Base-by-base conservation (phyloP, 768 basidiomycete genomes). In the Chalciporus piperatus region DNA sequence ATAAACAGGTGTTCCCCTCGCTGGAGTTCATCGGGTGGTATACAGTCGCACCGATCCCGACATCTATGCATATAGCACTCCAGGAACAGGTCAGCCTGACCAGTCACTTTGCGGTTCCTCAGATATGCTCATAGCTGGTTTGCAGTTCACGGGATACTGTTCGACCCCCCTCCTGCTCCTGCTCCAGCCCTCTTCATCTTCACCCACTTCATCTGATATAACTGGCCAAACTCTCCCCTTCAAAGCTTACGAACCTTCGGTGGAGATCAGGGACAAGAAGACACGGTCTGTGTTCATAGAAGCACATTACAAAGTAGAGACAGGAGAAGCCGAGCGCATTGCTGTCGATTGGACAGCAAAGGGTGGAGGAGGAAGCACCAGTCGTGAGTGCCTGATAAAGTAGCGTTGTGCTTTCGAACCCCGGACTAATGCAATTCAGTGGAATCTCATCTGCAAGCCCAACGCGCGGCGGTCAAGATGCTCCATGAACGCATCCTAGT, bases 11-110 rank as follows among this genome's bases (percentile, higher is more conserved):
- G 19, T 98, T 99, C 69, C 97, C 97, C 11, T 93, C 94, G 1
- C 78, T 98, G 30, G 97, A 98, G 65, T 87, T 99, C 64, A 89
- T 99, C 45, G 97, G 97, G 8, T 99, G 97, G 97, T 99, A 99
- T 70, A 90, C 89, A 0, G 85, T 95, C 40, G 86, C 92, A 14
- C 67, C 78, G n/a, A 73, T 75, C 11, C 92, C 92, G 0, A 85
- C 85, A 1, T 62, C 79, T n/a, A 74, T 74, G 17, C 93, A 98
- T 62, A 84, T 92, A 41, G 76, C 80, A 2, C 77, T 98, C 16
- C 92, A 98, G 65, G 85, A 90, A 66, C 92, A 97, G 76, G 94
- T 85, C 52, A 14, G 70, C 39, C 39, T 35, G 35, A 8, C 17
- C 11, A 40, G 2, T 32, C 11, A 32, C 30, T 12, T 32, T 32